Base-by-base conservation (phyloP, 352 stramenopile species). In the Phytophthora syringae region DNA sequence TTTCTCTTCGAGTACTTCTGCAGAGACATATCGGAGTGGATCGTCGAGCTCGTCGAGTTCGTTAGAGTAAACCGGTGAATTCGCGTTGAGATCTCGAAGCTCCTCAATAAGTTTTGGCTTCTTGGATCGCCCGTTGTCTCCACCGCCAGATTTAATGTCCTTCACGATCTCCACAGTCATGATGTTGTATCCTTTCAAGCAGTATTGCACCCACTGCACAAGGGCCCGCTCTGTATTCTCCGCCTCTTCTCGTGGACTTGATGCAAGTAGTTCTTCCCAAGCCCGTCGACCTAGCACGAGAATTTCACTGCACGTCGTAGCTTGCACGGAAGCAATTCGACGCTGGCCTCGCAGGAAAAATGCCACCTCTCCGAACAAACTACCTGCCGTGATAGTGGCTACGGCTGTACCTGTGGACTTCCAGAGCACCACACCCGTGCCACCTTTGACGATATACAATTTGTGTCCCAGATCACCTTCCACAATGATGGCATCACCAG, bases 101-200 rank as follows among this genome's bases (percentile, higher is more conserved):
- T 81, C 58, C 0, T 80, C 70, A 25, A 81, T 80, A 0, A 49
- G 52, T n/a, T 74, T 80, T n/a, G 76, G 62, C 2, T 70, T 72
- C n/a, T 51, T 67, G 10, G 49, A 42, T 30, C 11, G 16, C 7
- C 44, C 39, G 16, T 16, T 7, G 21, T 64, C 72, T 15, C 40
- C 52, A 5, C 48, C 52, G 5, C 73, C 67, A 39, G 74, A 69
- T 48, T 86, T 88, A 57, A 90, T 86, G 39, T 88, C 76, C 61
- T 92, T 89, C 13, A 90, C 77, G 28, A 88, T 88, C 43, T 89
- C 79, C 12, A 92, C 77, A 0, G 80, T 86, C 77, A 89, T 89
- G 51, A 87, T 63, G 47, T 88, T 90, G 66, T 92, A 92, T 21
- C 75, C 77, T 44, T 87, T 86, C 3, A 92, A 60, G 47, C 82